A percentile compares a stretch with the other conserved stretches of the same genome.
phyloP scores from a whole-genome alignment of 192 early-diverging fungal genomes.

The Backusella tuberculispora region DNA sequence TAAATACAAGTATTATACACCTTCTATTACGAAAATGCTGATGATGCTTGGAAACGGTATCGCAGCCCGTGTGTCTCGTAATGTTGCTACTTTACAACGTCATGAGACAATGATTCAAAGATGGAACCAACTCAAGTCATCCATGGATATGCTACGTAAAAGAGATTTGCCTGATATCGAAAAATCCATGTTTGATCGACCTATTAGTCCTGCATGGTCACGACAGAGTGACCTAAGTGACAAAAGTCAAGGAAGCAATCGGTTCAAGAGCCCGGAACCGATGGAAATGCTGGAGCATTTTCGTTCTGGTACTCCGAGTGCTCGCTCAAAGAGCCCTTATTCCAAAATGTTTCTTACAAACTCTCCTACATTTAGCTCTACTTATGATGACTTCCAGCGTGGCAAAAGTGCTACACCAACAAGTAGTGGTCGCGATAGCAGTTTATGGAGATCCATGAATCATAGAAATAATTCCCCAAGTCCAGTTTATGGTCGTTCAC shows the following conservation, averaged over 20 bases:
- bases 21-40: conserved; percentile 59
- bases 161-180: conserved; percentile 41
- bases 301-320: background rate
- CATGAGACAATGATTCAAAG: conserved; percentile 52
- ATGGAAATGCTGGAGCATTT: conserved; percentile 3
- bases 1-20: conserved; percentile 60
- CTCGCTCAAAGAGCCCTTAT: conserved; percentile 23
- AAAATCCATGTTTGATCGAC: conserved; percentile 30
- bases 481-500: conserved; percentile 25
- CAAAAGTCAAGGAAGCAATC: conserved; percentile 14
- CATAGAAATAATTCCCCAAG: conserved; percentile 19
- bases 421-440: conserved; percentile 21
- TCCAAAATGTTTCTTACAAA: conserved; percentile 15
- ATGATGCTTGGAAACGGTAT: conserved; percentile 59
- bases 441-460: conserved; percentile 28
- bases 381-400: conserved; percentile 28
- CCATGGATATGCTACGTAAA: conserved; percentile 39
- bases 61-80: conserved; percentile 51
- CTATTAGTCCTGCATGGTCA: conserved; percentile 44
- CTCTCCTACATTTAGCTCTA: background rate
- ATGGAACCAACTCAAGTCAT: conserved; percentile 50
- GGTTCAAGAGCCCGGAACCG: conserved; percentile 38
- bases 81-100: conserved; percentile 47
- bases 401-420: conserved; percentile 24
- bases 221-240: conserved; percentile 37